Evolutionary conservation across 1,284 basidiomycete genomes (phyloP), one percentile per base, ranked within the genome.

Genomic region (Ustilago nuda): DNA sequence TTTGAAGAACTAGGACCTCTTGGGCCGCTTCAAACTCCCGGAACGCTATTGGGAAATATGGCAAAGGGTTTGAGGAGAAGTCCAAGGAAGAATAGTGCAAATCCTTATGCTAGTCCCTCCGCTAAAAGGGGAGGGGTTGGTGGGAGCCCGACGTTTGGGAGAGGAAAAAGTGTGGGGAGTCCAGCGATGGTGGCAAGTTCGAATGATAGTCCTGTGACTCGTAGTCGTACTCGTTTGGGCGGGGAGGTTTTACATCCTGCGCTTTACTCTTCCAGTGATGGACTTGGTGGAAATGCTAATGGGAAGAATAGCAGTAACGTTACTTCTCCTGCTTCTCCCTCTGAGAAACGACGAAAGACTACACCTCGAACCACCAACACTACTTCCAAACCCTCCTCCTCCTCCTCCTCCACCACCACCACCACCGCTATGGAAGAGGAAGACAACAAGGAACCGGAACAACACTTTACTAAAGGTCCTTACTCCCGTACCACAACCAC

Each of bases 21-120:
- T 15, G 53, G 64, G 46, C 54, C 66, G 8, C 66, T 66, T 35
- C 68, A 71, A 53, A 76, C 79, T 30, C 80, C 73, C 4, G 68
- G 76, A 8, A 59, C 65, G 9, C 52, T 76, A 33, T 57, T 71
- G 9, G 62, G 66, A 46, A 65, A 71, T 53, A 52, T 65, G 48
- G 32, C 57, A 6, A 41, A 68, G 39, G 66, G 72, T 1, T 58
- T 79, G 46, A 71, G 84, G 11, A 66, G 84, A 48, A 83, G 82
- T 60, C 84, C 84, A 37, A 70, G 84, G 23, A 85, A 85, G 72
- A 78, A 77, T n/a, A 83, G 61, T 30, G 59, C 74, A 37, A 85
- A 85, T 60, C 84, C 84, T 4, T 85, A 82, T 59, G 84, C 84
- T 7, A 67, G 72, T 54, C 72, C 66, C 19, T 56, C 33, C 3